A percentile compares a stretch with the other conserved stretches of the same genome.
These are phyloP conservation scores for Actinidia arguta DNA, from an alignment of 179 eudicot genomes.

Conservation along the genomic window DNA sequence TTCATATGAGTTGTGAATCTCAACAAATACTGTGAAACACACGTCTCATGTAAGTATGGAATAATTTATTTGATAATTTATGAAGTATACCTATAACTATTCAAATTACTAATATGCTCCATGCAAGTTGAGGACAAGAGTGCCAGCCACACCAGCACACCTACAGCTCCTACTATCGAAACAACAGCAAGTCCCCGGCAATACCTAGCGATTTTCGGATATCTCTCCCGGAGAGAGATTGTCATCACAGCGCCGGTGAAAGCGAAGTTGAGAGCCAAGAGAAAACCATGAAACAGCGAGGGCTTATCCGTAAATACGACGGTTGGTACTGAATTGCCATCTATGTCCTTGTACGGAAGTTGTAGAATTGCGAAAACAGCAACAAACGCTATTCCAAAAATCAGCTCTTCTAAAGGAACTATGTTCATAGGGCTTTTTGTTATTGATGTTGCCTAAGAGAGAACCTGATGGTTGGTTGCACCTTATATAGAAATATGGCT, in stretches of 20 bases:
- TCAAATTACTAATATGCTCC: too few species aligned
- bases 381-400: slow-evolving; percentile 8
- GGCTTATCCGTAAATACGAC: slow-evolving; percentile 8
- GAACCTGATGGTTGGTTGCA: too few species aligned
- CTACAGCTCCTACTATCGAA: not conserved
- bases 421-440: too few species aligned
- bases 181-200: not conserved
- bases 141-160: not conserved
- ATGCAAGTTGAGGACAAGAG: too few species aligned
- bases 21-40: too few species aligned
- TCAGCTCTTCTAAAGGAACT: not conserved
- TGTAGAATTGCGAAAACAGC: not conserved
- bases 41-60: too few species aligned
- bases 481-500: too few species aligned
- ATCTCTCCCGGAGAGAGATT: not conserved
- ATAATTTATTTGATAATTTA: too few species aligned
- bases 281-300: slow-evolving; percentile 1
- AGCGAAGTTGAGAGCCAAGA: not conserved
- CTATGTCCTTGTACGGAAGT: not conserved
- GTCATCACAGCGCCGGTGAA: not conserved
- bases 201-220: not conserved
- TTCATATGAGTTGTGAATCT: too few species aligned
- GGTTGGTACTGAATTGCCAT: not conserved
- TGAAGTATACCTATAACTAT: too few species aligned
- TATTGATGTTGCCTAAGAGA: too few species aligned